phyloP scores from a whole-genome alignment of 345 rosid genomes.

The Salix suchowensis region DNA sequence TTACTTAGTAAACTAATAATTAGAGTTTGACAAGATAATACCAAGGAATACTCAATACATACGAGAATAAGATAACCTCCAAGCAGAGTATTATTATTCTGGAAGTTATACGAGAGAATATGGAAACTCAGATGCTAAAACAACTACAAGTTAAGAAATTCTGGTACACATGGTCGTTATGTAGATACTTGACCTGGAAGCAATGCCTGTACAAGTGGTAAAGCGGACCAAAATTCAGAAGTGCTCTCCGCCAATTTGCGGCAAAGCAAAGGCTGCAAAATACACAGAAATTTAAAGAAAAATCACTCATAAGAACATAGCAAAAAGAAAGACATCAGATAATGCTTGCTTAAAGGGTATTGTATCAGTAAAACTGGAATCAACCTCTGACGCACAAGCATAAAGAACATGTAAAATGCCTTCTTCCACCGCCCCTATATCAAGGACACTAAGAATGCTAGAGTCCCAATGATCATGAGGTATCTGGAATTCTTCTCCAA shows the following conservation, averaged over 20 bases:
- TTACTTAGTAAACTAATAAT: background rate
- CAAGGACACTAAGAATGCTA: slow-evolving; percentile 54
- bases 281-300: slow-evolving; percentile 11
- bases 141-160: background rate
- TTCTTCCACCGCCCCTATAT: slow-evolving; percentile 70
- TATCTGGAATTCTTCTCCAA: slow-evolving; percentile 64
- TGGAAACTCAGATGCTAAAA: slow-evolving; percentile 1
- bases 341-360: background rate
- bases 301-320: slow-evolving; percentile 12
- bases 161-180: background rate
- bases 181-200: slow-evolving; percentile 56
- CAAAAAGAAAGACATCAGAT: slow-evolving; percentile 15
- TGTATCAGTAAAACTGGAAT: slow-evolving; percentile 29
- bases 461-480: slow-evolving; percentile 48
- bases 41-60: no score
- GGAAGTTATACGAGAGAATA: background rate
- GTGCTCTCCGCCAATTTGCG: slow-evolving; percentile 54
- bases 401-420: slow-evolving; percentile 76
- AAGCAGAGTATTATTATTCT: background rate
- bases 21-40: no score
- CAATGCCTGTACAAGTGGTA: slow-evolving; percentile 75
- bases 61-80: background rate
- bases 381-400: slow-evolving; percentile 89
- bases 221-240: slow-evolving; percentile 62
- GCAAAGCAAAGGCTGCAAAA: slow-evolving; percentile 58